Evolutionary conservation across 2,329 filamentous ascomycete genomes (phyloP), one percentile per base, ranked within the genome.

Genomic region (Orbilia quercus): DNA sequence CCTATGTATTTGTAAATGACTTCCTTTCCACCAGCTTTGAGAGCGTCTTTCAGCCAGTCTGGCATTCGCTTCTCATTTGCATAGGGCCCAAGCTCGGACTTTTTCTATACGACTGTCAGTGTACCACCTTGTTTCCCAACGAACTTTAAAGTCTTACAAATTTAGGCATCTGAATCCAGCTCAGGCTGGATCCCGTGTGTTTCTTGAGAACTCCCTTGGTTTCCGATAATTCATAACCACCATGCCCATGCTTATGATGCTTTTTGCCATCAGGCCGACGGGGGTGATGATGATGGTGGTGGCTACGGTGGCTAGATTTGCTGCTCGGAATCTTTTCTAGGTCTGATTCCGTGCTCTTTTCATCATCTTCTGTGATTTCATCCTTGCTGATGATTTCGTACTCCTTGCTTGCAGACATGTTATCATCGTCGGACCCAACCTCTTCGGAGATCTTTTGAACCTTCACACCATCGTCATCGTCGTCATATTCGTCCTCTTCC

Each of bases 51-150:
- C 0, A 93, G 84, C 87, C 87, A 90, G 7, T 83, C 81, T 0
- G 91, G 91, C 91, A 93, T 93, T 76, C 86, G 84, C 42, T 88
- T 86, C 79, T 94, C 91, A 76, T 91, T 83, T 0, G 89, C 89
- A 80, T 90, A 88, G 23, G 87, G 87, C 0, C 91, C 91, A 12
- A 94, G 82, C 77, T 92, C 89, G 7, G 79, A 84, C 81, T 84
- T 85, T 82, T 84, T 71, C 66, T 71, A 40, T 23, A 57, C 11
- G n/a, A 11, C 12, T 36, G 44, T 71, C 18, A 71, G 66, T 20
- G 25, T 28, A 25, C 12, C 4, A 11, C 18, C 23, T n/a, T 5
- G 12, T 14, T 3, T 2, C 5, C 7, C 11, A 14, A 16, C 3
- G 7, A 16, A 38, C 6, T 31, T 16, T 25, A 45, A n/a, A 14